Percentiles rank a stretch among this genome's conserved stretches.
These are phyloP conservation scores for Crithidia expoeki DNA, from an alignment of 208 protist species.

Conservation along the genomic window DNA sequence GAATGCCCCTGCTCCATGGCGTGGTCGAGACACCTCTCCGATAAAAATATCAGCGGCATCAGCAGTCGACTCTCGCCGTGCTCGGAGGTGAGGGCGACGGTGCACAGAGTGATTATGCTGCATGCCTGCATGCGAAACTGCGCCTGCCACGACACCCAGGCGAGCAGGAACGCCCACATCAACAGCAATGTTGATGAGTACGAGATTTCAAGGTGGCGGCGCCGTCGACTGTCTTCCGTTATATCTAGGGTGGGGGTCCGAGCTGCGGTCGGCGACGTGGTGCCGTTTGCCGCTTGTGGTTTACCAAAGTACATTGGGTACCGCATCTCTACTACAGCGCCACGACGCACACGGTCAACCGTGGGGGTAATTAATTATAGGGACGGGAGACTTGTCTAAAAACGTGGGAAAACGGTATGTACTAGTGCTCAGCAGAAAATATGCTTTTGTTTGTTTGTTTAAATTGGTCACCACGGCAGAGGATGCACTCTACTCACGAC, in stretches of 20 bases:
- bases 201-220: conserved; percentile 59
- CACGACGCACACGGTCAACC: too few species aligned
- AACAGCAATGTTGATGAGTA: conserved; percentile 85
- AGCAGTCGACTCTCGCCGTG: conserved; percentile 83
- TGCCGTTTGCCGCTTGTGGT: conserved; percentile 10
- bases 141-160: conserved; percentile 53
- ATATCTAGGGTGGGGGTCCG: not conserved
- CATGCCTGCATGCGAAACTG: conserved; percentile 46
- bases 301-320: conserved; percentile 29
- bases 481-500: too few species aligned
- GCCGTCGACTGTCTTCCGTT: not conserved
- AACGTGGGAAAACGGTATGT: too few species aligned
- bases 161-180: conserved; percentile 62
- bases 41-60: conserved; percentile 81
- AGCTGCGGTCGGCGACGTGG: not conserved
- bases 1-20: conserved; percentile 48
- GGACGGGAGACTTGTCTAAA: too few species aligned
- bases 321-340: conserved; percentile 19
- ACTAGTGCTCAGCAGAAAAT: not conserved
- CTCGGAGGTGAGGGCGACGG: conserved; percentile 54
- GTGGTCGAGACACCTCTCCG: conserved; percentile 67
- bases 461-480: too few species aligned
- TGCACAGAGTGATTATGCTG: conserved; percentile 58
- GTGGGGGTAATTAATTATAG: too few species aligned
- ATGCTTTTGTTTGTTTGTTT: too few species aligned